Conservation (phyloP, 2,329 filamentous ascomycete genomes). For the Escovopsis sp. region DNA sequence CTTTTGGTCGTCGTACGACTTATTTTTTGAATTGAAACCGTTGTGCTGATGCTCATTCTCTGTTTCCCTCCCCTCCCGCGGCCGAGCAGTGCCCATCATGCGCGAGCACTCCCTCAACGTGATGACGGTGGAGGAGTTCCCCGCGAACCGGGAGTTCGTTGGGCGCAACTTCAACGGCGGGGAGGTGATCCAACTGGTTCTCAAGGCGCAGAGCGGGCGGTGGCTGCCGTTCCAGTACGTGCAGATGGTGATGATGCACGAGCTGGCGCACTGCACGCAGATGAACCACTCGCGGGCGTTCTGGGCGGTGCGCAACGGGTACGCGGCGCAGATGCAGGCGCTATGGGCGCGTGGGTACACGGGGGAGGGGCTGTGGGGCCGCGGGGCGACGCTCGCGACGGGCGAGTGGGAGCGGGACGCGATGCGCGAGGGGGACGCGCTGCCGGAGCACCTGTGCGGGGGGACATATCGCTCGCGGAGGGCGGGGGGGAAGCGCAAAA, state of each 20-base stretch:
- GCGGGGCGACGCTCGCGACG: conserved; percentile 47
- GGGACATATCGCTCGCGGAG: conserved; percentile 56
- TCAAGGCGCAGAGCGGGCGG: conserved; percentile 49
- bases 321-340: conserved; percentile 53
- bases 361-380: conserved; percentile 74
- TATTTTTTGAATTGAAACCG: no score
- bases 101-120: conserved; percentile 48
- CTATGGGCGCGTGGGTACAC: conserved; percentile 60
- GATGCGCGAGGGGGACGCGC: conserved; percentile 35
- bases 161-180: conserved; percentile 86
- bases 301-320: conserved; percentile 64
- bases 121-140: conserved; percentile 65
- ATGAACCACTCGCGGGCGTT: conserved; percentile 81
- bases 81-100: conserved; percentile 48
- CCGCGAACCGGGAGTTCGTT: conserved; percentile 67
- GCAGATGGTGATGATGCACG: conserved; percentile 93
- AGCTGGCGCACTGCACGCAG: conserved; percentile 75
- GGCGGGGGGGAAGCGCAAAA: conserved; percentile 43
- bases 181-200: conserved; percentile 72
- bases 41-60: neutral
- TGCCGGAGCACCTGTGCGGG: conserved; percentile 64
- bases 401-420: conserved; percentile 44
- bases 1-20: no score
- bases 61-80: conserved; percentile 2
- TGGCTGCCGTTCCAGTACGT: conserved; percentile 78